Evolutionary conservation across 2,329 filamentous ascomycete genomes (phyloP), one percentile per base, ranked within the genome.

Genomic region (Trichoderma gracile): DNA sequence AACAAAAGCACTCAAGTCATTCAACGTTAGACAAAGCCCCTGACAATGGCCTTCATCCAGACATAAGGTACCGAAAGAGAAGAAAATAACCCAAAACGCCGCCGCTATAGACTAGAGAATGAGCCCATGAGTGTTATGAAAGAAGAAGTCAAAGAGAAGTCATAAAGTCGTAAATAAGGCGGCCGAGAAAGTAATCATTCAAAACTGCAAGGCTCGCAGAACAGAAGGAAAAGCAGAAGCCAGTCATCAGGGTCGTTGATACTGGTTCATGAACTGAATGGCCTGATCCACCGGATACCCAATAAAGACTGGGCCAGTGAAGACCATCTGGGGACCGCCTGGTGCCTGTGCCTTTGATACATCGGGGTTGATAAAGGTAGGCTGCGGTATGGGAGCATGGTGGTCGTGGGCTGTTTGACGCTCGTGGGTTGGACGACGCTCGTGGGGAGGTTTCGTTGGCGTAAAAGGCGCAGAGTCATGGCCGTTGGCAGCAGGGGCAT

Each of bases 281-380:
- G 91, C 90, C 73, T 96, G 89, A 66, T 96, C 91, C 67, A 92
- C 85, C 10, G 89, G 87, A 72, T 97, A 97, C 0, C 94, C 94
- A 71, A 98, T 92, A 73, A 97, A 97, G 0, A 97, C 93, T 0
- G 94, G 94, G 0, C 94, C 94, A 9, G 91, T 96, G 73, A 97
- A 97, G 0, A 96, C 82, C 85, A 97, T 90, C 70, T 90, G 89
- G 10, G 91, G 85, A 10, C 70, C 73, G 45, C 68, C 67, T 6
- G 69, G 69, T 60, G 71, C 71, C 68, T 78, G 69, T 60, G 71
- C 71, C 68, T 78, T 75, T 54, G 71, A 58, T 43, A 76, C 67
- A 61, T 75, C 72, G 46, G 81, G 73, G 68, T 83, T 83, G 69
- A 88, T 76, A 63, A 87, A 86, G 1, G 82, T 74, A 21, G 85